Evolutionary conservation across 2,329 filamentous ascomycete species (phyloP).

Genomic region (Phialophora expanda): DNA sequence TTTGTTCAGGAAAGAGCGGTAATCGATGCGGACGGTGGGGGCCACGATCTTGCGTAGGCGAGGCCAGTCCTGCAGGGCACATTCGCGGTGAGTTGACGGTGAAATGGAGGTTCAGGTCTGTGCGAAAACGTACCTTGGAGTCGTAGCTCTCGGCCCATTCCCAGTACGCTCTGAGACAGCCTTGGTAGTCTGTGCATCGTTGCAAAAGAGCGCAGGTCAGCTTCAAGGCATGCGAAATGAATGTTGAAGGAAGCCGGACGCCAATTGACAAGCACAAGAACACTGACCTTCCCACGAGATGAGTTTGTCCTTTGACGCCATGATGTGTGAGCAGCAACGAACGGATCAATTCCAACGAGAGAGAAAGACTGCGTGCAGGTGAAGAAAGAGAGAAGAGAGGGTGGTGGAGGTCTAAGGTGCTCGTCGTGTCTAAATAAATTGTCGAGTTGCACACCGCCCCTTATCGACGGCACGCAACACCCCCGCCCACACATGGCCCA

Average conservation of each 20-base stretch:
- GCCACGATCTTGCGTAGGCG: conserved; percentile 51
- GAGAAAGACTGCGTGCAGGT: conserved; percentile 1
- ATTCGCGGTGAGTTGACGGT: conserved; percentile 10
- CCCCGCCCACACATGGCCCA: neutral
- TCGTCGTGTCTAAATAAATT: conserved; percentile 21
- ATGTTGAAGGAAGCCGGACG: neutral
- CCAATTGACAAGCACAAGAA: neutral
- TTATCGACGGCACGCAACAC: conserved; percentile 1
- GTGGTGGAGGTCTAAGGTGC: conserved; percentile 9
- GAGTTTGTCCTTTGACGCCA: conserved; percentile 34
- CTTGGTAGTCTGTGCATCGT: conserved; percentile 37
- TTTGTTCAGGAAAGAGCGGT: conserved; percentile 67
- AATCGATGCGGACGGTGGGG: conserved; percentile 68
- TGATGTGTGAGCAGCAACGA: conserved; percentile 17
- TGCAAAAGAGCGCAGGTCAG: conserved; percentile 1
- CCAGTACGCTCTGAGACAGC: conserved; percentile 42
- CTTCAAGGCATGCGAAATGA: neutral
- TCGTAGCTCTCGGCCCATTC: conserved; percentile 56
- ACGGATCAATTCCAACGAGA: neutral
- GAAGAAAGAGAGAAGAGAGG: conserved; percentile 8
- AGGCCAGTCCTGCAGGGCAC: conserved; percentile 46
- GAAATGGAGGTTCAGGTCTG: neutral
- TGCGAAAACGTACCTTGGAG: conserved; percentile 45
- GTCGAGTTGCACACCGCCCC: conserved; percentile 22
- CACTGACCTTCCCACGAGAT: conserved; percentile 36